A percentile compares a stretch with the other conserved stretches of the same genome.
Evolutionary conservation across 345 rosid species (phyloP).

Genomic region (Sonneratia caseolaris): DNA sequence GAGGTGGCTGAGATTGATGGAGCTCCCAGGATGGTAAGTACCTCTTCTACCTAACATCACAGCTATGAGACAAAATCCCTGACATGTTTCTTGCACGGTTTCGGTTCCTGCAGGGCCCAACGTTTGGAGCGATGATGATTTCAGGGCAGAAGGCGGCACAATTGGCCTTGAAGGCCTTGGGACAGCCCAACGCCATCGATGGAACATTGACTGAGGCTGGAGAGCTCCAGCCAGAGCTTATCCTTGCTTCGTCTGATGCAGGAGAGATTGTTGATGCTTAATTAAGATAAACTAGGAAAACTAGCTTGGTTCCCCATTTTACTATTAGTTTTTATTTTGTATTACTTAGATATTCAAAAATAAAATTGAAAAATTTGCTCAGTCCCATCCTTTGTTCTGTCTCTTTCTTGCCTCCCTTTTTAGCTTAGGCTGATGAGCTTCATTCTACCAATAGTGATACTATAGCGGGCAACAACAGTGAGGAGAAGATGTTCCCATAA

Average conservation of each 20-base stretch:
- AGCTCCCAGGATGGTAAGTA: conserved; percentile 71
- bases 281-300: not conserved
- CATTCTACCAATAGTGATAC: too few species aligned
- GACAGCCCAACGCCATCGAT: conserved; percentile 58
- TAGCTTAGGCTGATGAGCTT: conserved; percentile 21
- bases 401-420: conserved; percentile 47
- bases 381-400: conserved; percentile 9
- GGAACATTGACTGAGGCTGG: conserved; percentile 29
- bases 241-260: conserved; percentile 54
- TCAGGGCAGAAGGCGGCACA: conserved; percentile 96
- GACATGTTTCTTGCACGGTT: not conserved
- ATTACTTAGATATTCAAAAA: not conserved
- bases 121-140: conserved; percentile 96
- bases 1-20: conserved; percentile 98
- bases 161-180: conserved; percentile 62
- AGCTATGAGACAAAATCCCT: not conserved
- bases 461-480: too few species aligned
- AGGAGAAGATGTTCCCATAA: too few species aligned
- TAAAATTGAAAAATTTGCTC: not conserved
- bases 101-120: conserved; percentile 52
- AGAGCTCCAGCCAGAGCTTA: conserved; percentile 42
- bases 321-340: not conserved
- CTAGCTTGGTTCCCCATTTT: not conserved
- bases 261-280: conserved; percentile 57
- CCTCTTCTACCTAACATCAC: not conserved